These are phyloP conservation scores for Calonectria fujianensis DNA, from an alignment of 2,329 filamentous ascomycete genomes.

Conservation along the genomic window DNA sequence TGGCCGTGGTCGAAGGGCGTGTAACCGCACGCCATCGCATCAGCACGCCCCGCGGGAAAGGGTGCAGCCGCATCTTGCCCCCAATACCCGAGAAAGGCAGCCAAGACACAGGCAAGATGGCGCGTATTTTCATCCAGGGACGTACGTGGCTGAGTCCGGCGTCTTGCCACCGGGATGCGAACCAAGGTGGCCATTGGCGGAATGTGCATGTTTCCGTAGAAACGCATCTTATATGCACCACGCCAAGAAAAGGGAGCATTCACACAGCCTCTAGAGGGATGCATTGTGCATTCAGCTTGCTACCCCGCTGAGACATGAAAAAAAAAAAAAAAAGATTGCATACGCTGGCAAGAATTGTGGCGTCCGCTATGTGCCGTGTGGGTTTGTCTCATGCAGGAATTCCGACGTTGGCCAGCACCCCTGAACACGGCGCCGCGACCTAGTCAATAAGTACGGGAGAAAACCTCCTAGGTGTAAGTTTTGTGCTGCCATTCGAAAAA, in stretches of 20 bases:
- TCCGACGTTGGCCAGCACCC: neutral
- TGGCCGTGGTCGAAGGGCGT: neutral
- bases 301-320: neutral
- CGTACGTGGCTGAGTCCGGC: neutral
- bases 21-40: neutral
- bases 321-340: neutral
- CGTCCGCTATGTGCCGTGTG: neutral
- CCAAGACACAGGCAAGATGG: neutral
- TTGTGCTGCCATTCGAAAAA: neutral
- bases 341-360: neutral
- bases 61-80: neutral
- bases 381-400: neutral
- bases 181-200: neutral
- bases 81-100: neutral
- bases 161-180: neutral
- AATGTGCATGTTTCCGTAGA: neutral
- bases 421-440: neutral
- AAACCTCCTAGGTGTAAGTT: neutral
- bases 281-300: constrained; percentile 1
- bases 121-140: neutral
- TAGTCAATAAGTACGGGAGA: constrained; percentile 16
- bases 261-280: neutral
- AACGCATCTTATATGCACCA: neutral
- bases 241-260: neutral
- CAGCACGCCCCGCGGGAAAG: neutral